Percentiles rank a stretch among this genome's conserved stretches.
Evolutionary conservation across 2,329 filamentous ascomycete species (phyloP).

Genomic region (Paecilomyces niveus): DNA sequence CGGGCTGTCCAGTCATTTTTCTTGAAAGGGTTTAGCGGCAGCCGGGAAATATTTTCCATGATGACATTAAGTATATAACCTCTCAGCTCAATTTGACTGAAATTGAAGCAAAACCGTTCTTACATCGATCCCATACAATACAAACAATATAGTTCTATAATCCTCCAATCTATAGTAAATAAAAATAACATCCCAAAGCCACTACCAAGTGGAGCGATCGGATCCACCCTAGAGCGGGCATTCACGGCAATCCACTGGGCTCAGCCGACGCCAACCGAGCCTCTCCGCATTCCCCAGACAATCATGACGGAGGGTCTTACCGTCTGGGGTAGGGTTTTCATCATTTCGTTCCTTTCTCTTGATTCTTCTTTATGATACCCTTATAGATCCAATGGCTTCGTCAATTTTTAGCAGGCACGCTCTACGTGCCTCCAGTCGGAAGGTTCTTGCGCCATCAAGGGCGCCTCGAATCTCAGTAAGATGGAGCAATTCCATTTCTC

Average conservation of each 20-base stretch:
- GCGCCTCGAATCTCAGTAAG: constrained; percentile 20
- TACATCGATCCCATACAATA: no score
- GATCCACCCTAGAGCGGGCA: background rate
- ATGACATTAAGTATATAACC: no score
- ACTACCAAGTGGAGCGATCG: background rate
- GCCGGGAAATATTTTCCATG: no score
- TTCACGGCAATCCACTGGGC: background rate
- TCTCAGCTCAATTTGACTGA: no score
- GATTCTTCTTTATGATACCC: background rate
- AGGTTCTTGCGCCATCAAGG: constrained; percentile 2
- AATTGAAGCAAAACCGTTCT: no score
- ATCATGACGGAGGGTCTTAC: background rate
- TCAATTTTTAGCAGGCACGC: constrained; percentile 10
- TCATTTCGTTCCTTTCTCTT: constrained; percentile 3
- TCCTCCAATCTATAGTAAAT: background rate
- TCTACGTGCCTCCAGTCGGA: constrained; percentile 4
- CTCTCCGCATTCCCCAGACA: constrained; percentile 11
- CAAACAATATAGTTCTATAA: background rate
- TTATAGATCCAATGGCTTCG: constrained; percentile 12
- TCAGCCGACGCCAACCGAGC: constrained; percentile 23
- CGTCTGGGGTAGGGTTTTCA: background rate
- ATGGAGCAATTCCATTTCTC: constrained; percentile 50
- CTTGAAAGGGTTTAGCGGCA: no score
- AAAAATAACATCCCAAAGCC: background rate
- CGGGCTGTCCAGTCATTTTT: no score